phyloP scores from a whole-genome alignment of 2,329 filamentous ascomycete species.

The Pseudopyrenochaeta lycopersici region DNA sequence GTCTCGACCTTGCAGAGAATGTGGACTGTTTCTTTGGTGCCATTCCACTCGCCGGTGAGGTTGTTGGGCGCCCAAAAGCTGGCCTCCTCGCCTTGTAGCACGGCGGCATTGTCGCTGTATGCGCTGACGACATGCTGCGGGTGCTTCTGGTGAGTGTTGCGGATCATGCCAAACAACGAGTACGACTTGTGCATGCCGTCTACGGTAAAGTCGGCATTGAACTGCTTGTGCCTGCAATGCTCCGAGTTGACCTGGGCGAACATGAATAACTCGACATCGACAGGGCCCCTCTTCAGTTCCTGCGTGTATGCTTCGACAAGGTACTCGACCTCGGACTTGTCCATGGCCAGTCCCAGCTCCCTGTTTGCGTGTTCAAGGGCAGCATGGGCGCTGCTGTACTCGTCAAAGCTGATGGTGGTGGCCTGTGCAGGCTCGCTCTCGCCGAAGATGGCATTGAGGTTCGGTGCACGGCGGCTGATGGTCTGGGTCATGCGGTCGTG shows the following conservation, averaged over 20 bases:
- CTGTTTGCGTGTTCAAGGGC: slow-evolving; percentile 85
- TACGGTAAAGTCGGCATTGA: slow-evolving; percentile 96
- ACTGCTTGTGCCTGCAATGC: slow-evolving; percentile 88
- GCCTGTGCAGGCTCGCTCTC: slow-evolving; percentile 72
- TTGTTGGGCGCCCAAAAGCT: slow-evolving; percentile 90
- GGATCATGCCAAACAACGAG: slow-evolving; percentile 94
- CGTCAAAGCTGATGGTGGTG: slow-evolving; percentile 75
- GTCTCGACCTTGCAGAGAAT: slow-evolving; percentile 96
- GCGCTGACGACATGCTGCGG: slow-evolving; percentile 89
- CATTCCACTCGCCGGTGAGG: slow-evolving; percentile 84
- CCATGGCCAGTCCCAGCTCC: slow-evolving; percentile 83
- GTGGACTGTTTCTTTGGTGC: slow-evolving; percentile 86
- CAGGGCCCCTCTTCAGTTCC: slow-evolving; percentile 71
- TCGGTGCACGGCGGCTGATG: slow-evolving; percentile 72
- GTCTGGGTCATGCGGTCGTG: slow-evolving; percentile 97
- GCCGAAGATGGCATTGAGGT: slow-evolving; percentile 80
- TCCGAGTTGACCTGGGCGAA: slow-evolving; percentile 99
- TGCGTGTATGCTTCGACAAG: slow-evolving; percentile 83
- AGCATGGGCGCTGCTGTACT: slow-evolving; percentile 71
- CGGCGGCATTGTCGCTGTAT: slow-evolving; percentile 98
- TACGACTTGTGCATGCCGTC: slow-evolving; percentile 82
- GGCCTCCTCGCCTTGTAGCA: slow-evolving; percentile 76
- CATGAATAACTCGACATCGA: slow-evolving; percentile 98
- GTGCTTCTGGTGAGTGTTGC: slow-evolving; percentile 84
- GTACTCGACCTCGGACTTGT: slow-evolving; percentile 90